A percentile compares a stretch with the other conserved stretches of the same genome.
Evolutionary conservation across 2,329 filamentous ascomycete species (phyloP).

Genomic region (Ophiostoma triangulosporum): DNA sequence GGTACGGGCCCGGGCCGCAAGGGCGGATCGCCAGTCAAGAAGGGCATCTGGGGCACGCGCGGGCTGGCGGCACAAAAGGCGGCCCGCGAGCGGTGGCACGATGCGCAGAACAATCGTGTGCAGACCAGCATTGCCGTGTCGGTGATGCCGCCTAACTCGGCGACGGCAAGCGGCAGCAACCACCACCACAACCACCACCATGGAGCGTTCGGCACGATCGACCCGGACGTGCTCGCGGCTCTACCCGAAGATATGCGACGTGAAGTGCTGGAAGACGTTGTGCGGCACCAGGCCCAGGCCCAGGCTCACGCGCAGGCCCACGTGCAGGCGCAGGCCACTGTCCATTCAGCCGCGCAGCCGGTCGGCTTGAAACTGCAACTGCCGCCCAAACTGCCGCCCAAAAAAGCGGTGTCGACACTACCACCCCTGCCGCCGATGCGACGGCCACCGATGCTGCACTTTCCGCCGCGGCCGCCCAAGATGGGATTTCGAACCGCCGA

Average conservation of each 20-base stretch:
- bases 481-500: constrained; percentile 31
- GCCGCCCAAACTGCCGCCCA: constrained; percentile 31
- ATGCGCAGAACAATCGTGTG: constrained; percentile 45
- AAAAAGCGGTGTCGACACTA: constrained; percentile 6
- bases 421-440: constrained; percentile 12
- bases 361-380: constrained; percentile 36
- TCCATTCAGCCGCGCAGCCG: constrained; percentile 23
- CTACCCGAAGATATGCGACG: constrained; percentile 18
- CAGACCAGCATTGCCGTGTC: constrained; percentile 56
- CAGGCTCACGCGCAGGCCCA: neutral
- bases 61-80: constrained; percentile 4
- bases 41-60: constrained; percentile 7
- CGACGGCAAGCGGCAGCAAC: neutral
- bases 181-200: constrained; percentile 18
- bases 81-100: constrained; percentile 34
- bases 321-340: neutral
- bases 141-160: neutral
- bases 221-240: neutral
- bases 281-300: constrained; percentile 25
- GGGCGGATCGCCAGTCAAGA: constrained; percentile 5
- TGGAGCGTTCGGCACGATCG: neutral
- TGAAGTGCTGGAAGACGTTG: constrained; percentile 61
- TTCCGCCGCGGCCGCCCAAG: constrained; percentile 32
- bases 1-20: neutral
- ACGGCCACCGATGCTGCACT: constrained; percentile 28